Evolutionary conservation across 345 rosid species (phyloP).

Genomic region (Heritiera littoralis): DNA sequence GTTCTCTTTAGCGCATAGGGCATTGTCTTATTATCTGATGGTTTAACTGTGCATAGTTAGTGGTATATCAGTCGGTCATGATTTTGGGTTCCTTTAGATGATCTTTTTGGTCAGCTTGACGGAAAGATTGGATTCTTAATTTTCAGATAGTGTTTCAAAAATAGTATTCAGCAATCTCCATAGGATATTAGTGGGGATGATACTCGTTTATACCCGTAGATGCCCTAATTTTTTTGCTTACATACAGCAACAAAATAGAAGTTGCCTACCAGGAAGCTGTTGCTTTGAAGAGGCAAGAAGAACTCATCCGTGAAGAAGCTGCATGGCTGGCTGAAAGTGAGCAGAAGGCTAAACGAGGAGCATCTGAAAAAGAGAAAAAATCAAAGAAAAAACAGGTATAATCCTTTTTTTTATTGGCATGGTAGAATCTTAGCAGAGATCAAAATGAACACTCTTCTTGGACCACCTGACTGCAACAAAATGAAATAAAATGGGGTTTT

Average conservation of each 20-base stretch:
- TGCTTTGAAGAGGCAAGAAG: slow-evolving; percentile 92
- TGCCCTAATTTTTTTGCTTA: slow-evolving; percentile 23
- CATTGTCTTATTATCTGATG: slow-evolving; percentile 1
- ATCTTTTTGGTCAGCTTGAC: neutral
- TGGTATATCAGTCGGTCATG: neutral
- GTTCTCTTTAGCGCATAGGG: neutral
- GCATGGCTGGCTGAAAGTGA: slow-evolving; percentile 79
- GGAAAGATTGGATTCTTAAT: slow-evolving; percentile 7
- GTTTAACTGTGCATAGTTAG: neutral
- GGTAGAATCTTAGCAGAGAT: neutral
- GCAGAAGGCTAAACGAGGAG: slow-evolving; percentile 67
- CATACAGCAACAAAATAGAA: slow-evolving; percentile 78
- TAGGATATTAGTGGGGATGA: neutral
- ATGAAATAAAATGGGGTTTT: neutral
- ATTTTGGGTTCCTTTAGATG: neutral
- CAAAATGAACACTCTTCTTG: neutral
- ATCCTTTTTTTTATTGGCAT: neutral
- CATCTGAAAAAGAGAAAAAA: slow-evolving; percentile 75
- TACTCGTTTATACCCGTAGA: neutral
- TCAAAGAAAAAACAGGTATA: slow-evolving; percentile 86
- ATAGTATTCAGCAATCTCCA: neutral
- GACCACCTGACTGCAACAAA: neutral
- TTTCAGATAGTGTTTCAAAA: neutral
- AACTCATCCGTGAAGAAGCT: slow-evolving; percentile 93
- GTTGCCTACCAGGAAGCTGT: slow-evolving; percentile 94